Base-by-base conservation (phyloP, 257 asterid genomes). In the Scutellaria galericulata region DNA sequence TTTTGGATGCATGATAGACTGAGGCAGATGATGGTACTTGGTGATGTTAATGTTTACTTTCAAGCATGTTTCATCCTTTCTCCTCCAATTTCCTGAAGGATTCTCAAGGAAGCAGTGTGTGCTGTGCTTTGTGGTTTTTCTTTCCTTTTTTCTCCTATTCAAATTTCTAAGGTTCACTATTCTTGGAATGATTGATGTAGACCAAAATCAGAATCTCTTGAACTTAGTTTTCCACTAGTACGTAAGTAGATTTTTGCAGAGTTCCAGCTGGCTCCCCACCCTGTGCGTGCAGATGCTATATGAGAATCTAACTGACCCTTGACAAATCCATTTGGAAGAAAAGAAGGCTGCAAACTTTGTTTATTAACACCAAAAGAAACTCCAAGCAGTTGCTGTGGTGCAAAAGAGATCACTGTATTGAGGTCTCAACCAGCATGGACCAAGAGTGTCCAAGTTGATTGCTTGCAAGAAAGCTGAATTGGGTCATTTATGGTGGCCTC, bases 101-200 rank as follows among this genome's bases (percentile, higher is more conserved):
- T 62, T 64, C 68, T 46, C 46, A 22, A 22, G 47, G 44, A 51
- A 31, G 68, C 54, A 64, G 12, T 18, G 15, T 62, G 54, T 51
- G 71, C 79, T 62, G 54, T 51, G 71, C 79, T 68, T 67, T 7
- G 48, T 41, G 63, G 40, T 47, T 64, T 27, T 12, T 66, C 65
- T 35, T 48, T 60, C 27, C 27, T 24, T 24, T 24, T 24, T 24
- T 24, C 27, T 24, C 27, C 27, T 2, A 24, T 24, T 24, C 1
- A 24, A 24, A 24, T 24, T 24, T 24, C 27, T 5, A 6, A 47
- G 51, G 42, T 58, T 42, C 40, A n/a, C 39, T 57, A 59, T 50
- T 75, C 67, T 58, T 64, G 53, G 51, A 13, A 64, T 46, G 59
- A 22, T 46, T 64, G 22, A 44, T 15, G 54, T 51, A 35, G 60